A percentile compares a stretch with the other conserved stretches of the same genome.
Conservation (phyloP, 2,329 filamentous ascomycete species). For the Cryphonectria japonica region DNA sequence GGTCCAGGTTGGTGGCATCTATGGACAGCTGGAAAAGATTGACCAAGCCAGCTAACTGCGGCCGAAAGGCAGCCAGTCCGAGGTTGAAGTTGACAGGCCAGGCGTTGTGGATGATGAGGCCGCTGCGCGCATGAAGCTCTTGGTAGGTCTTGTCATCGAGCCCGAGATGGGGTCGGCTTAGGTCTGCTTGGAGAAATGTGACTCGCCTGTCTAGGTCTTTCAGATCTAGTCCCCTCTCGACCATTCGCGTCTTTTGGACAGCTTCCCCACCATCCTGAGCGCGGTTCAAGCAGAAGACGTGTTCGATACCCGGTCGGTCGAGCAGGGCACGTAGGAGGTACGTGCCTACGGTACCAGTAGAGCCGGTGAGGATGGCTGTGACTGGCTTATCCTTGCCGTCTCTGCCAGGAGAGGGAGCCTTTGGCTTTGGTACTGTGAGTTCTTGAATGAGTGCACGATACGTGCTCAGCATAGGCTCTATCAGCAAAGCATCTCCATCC, state of each 20-base stretch:
- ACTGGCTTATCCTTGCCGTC: background rate
- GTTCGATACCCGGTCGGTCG: conserved; percentile 9
- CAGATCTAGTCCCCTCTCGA: background rate
- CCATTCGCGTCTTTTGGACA: conserved; percentile 12
- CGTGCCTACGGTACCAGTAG: conserved; percentile 32
- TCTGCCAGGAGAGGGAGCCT: background rate
- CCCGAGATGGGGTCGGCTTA: conserved; percentile 44
- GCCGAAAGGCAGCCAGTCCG: conserved; percentile 50
- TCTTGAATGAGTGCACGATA: conserved; percentile 12
- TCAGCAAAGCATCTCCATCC: conserved; percentile 29
- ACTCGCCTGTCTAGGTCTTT: conserved; percentile 28
- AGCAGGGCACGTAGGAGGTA: conserved; percentile 17
- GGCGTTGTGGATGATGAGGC: conserved; percentile 53
- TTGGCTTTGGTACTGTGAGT: background rate
- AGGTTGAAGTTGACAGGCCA: conserved; percentile 64
- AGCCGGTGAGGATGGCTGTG: conserved; percentile 34
- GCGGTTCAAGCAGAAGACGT: conserved; percentile 15
- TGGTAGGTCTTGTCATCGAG: conserved; percentile 37
- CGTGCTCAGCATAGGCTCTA: conserved; percentile 29
- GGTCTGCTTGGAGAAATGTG: conserved; percentile 41
- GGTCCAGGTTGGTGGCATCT: conserved; percentile 3
- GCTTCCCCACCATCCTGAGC: conserved; percentile 9
- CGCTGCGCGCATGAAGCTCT: conserved; percentile 40
- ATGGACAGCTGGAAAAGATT: conserved; percentile 45
- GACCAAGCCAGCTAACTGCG: conserved; percentile 46